Evolutionary conservation across 306 rosid species (phyloP).

Genomic region (Dalbergia cultrata): DNA sequence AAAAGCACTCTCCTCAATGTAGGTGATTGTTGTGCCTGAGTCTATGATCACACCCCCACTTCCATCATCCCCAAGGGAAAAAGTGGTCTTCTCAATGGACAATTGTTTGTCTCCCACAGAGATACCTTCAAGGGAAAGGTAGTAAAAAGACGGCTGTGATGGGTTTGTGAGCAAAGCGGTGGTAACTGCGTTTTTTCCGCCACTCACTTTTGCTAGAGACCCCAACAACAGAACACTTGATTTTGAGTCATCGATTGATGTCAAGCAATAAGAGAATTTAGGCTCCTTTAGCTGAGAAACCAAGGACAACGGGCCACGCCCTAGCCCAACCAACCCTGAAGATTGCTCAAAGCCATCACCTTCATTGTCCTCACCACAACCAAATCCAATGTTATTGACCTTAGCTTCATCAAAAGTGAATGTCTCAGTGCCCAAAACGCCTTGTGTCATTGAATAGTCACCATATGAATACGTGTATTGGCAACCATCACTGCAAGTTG

Average conservation of each 20-base stretch:
- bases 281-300: constrained; percentile 81
- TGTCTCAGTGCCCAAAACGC: constrained; percentile 74
- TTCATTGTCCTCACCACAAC: constrained; percentile 83
- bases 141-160: constrained; percentile 76
- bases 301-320: constrained; percentile 83
- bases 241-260: constrained; percentile 64
- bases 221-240: constrained; percentile 75
- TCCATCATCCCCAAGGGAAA: constrained; percentile 66
- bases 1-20: constrained; percentile 61
- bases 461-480: constrained; percentile 78
- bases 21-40: constrained; percentile 87
- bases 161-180: constrained; percentile 78
- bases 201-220: constrained; percentile 55
- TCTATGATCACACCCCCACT: constrained; percentile 87
- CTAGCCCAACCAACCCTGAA: constrained; percentile 81
- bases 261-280: constrained; percentile 79
- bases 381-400: constrained; percentile 67
- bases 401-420: constrained; percentile 65
- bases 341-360: constrained; percentile 87
- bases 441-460: constrained; percentile 78
- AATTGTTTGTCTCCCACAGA: constrained; percentile 67
- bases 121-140: constrained; percentile 80
- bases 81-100: constrained; percentile 56
- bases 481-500: constrained; percentile 66
- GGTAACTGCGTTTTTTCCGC: constrained; percentile 24